Evolutionary conservation across 1,139 yeast genomes (phyloP), one percentile per base, ranked within the genome.

Genomic region (Magnusiomyces suaveolens): DNA sequence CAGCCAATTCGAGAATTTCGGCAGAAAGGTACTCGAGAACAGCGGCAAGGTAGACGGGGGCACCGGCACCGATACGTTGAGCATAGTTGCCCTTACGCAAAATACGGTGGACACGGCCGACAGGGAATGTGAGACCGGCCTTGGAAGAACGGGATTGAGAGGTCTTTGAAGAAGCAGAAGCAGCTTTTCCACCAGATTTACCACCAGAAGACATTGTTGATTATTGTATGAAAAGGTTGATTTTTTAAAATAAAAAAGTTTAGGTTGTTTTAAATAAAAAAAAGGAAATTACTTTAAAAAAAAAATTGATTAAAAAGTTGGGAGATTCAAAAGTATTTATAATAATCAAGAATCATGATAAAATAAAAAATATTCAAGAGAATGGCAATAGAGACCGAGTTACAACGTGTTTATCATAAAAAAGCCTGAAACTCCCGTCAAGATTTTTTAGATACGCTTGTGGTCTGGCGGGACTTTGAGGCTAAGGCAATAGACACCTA

Each of bases 81-180:
- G 97, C 97, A 79, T 90, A 90, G 84, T 90, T 90, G 71, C 97
- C 97, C 78, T 87, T 89, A 82, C 96, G 87, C 70, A 90, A 79
- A 69, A 89, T 82, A 80, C 97, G 84, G 82, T 90, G 97, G 65
- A 90, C 94, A 84, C 97, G 92, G 76, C 97, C 97, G 66, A 92
- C 97, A 77, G 97, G 97, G 95, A 92, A 90, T 68, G 96, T 87
- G 73, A 90, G 83, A 75, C 97, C 97, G 72, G 97, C 97, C 80
- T 88, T 90, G 62, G 96, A 84, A 66, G 97, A 90, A 83, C 97
- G 89, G 57, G 97, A 86, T 76, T 94, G 92, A 69, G 97, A 85
- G 68, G 94, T 89, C 78, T 90, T 90, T 73, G 89, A 90, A 65
- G 95, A 78, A 58, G 75, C 70, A 69, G 95, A 92, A 59, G 95